Evolutionary conservation across 192 early-diverging fungal genomes (phyloP), one percentile per base, ranked within the genome.

Genomic region (Coemansia sp.): DNA sequence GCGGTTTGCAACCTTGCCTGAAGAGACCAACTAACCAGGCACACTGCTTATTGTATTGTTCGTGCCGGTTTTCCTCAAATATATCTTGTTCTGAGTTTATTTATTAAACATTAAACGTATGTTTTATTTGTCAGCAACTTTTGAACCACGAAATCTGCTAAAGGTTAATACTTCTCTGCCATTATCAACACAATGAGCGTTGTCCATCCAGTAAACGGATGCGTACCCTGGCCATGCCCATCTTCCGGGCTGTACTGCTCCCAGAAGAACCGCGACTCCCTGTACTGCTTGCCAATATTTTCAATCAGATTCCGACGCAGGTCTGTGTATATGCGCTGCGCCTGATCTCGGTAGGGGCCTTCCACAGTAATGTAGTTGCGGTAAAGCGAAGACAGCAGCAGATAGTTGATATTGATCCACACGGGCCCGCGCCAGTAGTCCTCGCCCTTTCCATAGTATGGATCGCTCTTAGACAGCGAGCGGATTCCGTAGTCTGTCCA

Each of bases 191-290:
- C 73, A 12, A 95, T 83, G 58, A 95, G 83, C 46, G 92, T 83
- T 0, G 93, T 95, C 96, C 96, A 98, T 8, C 96, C 96, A 13
- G 94, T 96, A 67, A 98, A 98, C 47, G 96, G 96, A 84, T 95
- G 96, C 58, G 92, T 93, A 51, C 93, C 84, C 65, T 86, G 76
- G 0, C 94, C 93, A 41, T 84, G 57, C 36, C 96, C 96, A 39
- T 85, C 87, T 49, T 78, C 75, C 6, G 88, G 85, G 8, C 88
- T 89, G 76, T 96, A 98, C 76, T 98, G 93, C 78, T 98, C 94
- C 94, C 94, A 96, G 39, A 93, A 88, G 77, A 89, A 96, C 13
- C 93, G 90, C 4, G 92, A 91, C 15, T 82, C 62, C 49, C 84
- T 62, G 73, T 94, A 98, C 65, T 93, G 85, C 74, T 85, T 83